A percentile compares a stretch with the other conserved stretches of the same genome.
phyloP scores from a whole-genome alignment of 345 rosid species.

The Reutealis trisperma region DNA sequence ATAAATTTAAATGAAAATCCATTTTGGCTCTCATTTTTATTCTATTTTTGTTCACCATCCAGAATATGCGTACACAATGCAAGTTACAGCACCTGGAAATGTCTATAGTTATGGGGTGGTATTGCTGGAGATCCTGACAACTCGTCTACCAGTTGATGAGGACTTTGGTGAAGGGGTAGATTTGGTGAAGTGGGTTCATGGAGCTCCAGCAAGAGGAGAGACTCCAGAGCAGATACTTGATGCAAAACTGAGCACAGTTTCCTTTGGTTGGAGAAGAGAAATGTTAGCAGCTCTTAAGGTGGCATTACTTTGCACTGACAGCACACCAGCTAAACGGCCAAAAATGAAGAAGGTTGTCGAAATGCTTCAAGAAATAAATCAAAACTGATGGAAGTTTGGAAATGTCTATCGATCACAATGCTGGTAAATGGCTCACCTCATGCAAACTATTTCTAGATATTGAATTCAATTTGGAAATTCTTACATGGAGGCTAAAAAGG shows the following conservation, averaged over 20 bases:
- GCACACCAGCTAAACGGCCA: constrained; percentile 37
- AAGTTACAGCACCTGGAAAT: constrained; percentile 42
- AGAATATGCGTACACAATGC: constrained; percentile 44
- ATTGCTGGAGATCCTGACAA: constrained; percentile 38
- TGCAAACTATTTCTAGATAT: not conserved
- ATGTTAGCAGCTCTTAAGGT: constrained; percentile 82
- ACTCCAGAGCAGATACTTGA: constrained; percentile 44
- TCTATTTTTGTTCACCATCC: not conserved
- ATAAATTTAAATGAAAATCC: not conserved
- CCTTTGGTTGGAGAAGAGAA: constrained; percentile 90
- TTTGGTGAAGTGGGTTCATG: constrained; percentile 43
- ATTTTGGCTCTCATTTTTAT: not conserved
- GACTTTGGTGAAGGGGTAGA: constrained; percentile 53
- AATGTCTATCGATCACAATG: not conserved
- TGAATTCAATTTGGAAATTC: not conserved
- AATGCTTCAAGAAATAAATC: constrained; percentile 60
- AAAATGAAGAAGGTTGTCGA: constrained; percentile 41
- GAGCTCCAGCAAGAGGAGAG: constrained; percentile 39
- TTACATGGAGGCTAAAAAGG: not conserved
- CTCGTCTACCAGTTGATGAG: constrained; percentile 54
- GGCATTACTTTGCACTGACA: constrained; percentile 36
- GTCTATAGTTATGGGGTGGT: constrained; percentile 40
- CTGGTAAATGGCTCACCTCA: constrained; percentile 12
- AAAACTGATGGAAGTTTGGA: constrained; percentile 36
- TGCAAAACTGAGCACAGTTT: constrained; percentile 42